Conservation (phyloP, 1,284 basidiomycete genomes). For the Cutaneotrichosporon mucoides region DNA sequence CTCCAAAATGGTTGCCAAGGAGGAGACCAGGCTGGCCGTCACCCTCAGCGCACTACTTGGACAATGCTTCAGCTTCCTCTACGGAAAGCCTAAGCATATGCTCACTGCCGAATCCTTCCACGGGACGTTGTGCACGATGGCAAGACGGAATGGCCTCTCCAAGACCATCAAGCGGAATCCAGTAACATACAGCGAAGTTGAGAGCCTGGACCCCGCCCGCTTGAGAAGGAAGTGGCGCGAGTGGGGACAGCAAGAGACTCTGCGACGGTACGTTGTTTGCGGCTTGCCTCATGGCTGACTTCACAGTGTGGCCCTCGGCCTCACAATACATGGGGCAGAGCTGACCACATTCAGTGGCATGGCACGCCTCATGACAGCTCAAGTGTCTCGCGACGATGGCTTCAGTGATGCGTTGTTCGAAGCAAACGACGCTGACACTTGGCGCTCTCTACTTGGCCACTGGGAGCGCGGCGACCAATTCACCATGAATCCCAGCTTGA, state of each 20-base stretch:
- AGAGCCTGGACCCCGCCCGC: not conserved
- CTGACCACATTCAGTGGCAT: constrained; percentile 8
- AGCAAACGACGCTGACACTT: constrained; percentile 10
- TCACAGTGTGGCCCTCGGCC: constrained; percentile 4
- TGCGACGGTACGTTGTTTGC: constrained; percentile 1
- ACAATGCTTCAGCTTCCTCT: constrained; percentile 12
- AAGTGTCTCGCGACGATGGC: not conserved
- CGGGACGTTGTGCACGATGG: constrained; percentile 5
- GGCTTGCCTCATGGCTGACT: not conserved
- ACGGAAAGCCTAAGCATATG: constrained; percentile 13
- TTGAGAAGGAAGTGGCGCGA: constrained; percentile 8
- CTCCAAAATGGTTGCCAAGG: constrained; percentile 5
- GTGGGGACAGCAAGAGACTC: constrained; percentile 12
- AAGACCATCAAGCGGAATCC: constrained; percentile 5
- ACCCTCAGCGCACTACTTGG: constrained; percentile 10
- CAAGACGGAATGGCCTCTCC: constrained; percentile 10
- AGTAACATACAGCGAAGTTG: constrained; percentile 2
- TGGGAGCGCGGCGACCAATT: not conserved
- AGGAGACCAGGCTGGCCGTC: constrained; percentile 1
- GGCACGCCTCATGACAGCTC: not conserved
- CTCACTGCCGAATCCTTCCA: constrained; percentile 14
- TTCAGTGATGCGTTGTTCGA: constrained; percentile 16
- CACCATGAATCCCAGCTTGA: too few relatives aligned
- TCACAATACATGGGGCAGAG: constrained; percentile 15
- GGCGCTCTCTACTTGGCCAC: constrained; percentile 1